Conservation (phyloP, 768 basidiomycete genomes). For the Galerina sulciceps region DNA sequence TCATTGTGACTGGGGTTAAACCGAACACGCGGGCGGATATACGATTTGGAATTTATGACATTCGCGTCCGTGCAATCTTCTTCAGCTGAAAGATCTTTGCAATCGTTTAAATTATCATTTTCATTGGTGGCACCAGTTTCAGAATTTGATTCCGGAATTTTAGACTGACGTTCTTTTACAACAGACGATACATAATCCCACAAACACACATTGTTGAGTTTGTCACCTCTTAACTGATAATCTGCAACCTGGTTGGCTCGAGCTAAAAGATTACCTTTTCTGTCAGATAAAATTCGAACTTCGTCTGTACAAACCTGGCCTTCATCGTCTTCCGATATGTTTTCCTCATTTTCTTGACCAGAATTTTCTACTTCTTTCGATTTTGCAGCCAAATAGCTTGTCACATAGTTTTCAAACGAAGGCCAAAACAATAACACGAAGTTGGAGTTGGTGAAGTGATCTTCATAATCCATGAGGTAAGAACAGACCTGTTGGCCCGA, state of each 20-base stretch:
- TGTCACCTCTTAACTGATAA: conserved; percentile 24
- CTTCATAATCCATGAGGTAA: conserved; percentile 35
- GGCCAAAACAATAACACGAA: conserved; percentile 40
- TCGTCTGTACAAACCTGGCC: conserved; percentile 4
- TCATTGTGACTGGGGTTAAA: conserved; percentile 22
- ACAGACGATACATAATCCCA: conserved; percentile 33
- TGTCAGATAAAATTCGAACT: conserved; percentile 10
- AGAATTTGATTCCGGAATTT: not conserved
- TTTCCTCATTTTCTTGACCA: not conserved
- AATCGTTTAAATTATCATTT: conserved; percentile 11
- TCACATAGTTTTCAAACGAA: conserved; percentile 27
- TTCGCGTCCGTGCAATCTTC: too few species aligned
- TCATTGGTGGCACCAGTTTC: too few species aligned
- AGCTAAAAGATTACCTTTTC: conserved; percentile 15
- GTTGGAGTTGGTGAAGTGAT: conserved; percentile 41
- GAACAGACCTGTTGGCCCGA: conserved; percentile 40
- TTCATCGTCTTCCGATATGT: too few species aligned
- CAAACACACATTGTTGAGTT: conserved; percentile 19
- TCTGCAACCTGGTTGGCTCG: conserved; percentile 24
- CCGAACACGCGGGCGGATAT: too few species aligned
- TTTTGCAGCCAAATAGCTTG: conserved; percentile 27
- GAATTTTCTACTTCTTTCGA: too few species aligned
- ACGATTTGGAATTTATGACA: too few species aligned
- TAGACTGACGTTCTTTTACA: conserved; percentile 18
- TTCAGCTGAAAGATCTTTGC: not conserved